Base-by-base conservation (phyloP, 352 stramenopile species). In the Pythium monospermum region DNA sequence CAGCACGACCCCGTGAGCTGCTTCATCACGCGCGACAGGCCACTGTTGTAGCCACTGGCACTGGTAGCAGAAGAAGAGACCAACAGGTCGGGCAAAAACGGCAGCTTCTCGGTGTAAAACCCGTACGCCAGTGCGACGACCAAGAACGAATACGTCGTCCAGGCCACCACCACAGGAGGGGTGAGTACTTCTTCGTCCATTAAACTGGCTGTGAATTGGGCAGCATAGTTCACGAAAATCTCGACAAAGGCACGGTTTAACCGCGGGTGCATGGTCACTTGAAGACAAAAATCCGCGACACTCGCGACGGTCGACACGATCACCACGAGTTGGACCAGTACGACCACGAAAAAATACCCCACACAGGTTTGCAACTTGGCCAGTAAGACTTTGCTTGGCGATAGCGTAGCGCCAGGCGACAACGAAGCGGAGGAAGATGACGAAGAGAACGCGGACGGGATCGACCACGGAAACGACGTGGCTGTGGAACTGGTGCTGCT, bases 281-380 rank as follows among this genome's bases (percentile, higher is more conserved):
- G 76, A 5, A 87, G 57, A 39, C 73, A 85, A 59, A 87, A 85
- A 53, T 87, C 76, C 18, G 70, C 76, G 12, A 88, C 74, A 53
- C 72, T 85, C 6, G 72, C 70, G 47, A 88, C 66, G 2, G 76
- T 88, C 16, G 76, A 68, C 0, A 61, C 30, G 13, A 85, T 58
- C 10, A 87, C 43, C 40, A 83, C 72, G 16, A 74, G 30, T 19
- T 79, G 66, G 44, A 87, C 44, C 2, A 85, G 60, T 28, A 70
- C 37, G 13, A 77, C 38, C 32, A 75, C 71, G 8, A 66, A 23
- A 2, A 37, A 32, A 8, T 49, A 51, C 12, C 40, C 35, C 21
- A 56, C 33, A 26, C 53, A 39, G 13, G 37, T 42, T 0, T 50
- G 45, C 35, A 64, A 18, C 36, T 58, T 58, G 21, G 36, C 26